Evolutionary conservation across 306 rosid species (phyloP).

Genomic region (Betula pendula): DNA sequence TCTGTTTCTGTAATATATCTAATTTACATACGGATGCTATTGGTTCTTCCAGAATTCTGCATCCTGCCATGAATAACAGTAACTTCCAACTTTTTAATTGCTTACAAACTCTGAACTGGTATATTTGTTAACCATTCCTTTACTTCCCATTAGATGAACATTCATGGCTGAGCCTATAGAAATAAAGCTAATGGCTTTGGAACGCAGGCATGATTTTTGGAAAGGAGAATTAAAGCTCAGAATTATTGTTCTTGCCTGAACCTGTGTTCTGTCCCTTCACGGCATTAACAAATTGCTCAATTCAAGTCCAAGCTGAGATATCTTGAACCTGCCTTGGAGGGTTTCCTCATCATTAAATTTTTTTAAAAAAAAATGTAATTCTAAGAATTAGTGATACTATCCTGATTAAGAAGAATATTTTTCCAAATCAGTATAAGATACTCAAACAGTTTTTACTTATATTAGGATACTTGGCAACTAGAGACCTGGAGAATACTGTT

Average conservation of each 20-base stretch:
- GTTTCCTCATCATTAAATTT: no score
- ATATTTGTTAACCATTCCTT: background rate
- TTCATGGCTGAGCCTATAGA: background rate
- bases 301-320: no score
- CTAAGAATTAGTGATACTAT: no score
- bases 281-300: no score
- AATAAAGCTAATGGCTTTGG: no score
- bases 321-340: no score
- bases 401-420: background rate
- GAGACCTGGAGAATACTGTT: background rate
- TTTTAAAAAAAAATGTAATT: no score
- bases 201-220: background rate
- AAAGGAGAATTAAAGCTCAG: background rate
- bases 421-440: background rate
- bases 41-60: slow-evolving; percentile 21
- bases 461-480: background rate
- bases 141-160: background rate
- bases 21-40: slow-evolving; percentile 14
- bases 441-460: background rate
- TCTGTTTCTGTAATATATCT: slow-evolving; percentile 10
- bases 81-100: background rate
- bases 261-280: no score
- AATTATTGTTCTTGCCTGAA: no score
- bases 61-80: slow-evolving; percentile 11
- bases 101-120: background rate